phyloP scores from a whole-genome alignment of 2,329 filamentous ascomycete species.

The Ascochyta lentis region DNA sequence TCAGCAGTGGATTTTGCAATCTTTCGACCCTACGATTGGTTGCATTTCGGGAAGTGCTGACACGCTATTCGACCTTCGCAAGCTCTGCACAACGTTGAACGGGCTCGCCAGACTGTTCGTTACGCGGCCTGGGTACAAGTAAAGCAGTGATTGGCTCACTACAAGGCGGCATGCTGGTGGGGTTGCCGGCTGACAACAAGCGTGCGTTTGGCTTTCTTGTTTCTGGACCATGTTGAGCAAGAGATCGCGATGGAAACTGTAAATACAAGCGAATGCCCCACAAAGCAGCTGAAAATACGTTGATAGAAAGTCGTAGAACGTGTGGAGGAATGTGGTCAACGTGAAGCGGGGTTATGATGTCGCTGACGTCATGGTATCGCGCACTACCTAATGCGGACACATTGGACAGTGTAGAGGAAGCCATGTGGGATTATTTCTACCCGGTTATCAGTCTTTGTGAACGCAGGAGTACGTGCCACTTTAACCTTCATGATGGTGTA shows the following conservation, averaged over 20 bases:
- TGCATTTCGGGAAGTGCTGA: slow-evolving; percentile 3
- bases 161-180: slow-evolving; percentile 5
- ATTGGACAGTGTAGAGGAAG: neutral
- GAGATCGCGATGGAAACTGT: slow-evolving; percentile 4
- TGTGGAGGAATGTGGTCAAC: neutral
- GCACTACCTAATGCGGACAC: slow-evolving; percentile 13
- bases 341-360: slow-evolving; percentile 2
- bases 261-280: neutral
- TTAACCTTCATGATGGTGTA: neutral
- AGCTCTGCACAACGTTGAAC: slow-evolving; percentile 8
- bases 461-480: slow-evolving; percentile 3
- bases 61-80: slow-evolving; percentile 5
- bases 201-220: neutral
- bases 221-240: slow-evolving; percentile 7
- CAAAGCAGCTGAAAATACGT: neutral
- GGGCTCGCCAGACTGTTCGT: slow-evolving; percentile 4
- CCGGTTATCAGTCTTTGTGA: neutral
- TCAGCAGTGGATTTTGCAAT: slow-evolving; percentile 9
- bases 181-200: slow-evolving; percentile 12
- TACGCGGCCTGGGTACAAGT: slow-evolving; percentile 1
- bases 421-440: neutral
- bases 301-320: neutral
- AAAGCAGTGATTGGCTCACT: slow-evolving; percentile 9
- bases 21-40: slow-evolving; percentile 6
- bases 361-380: slow-evolving; percentile 14